These are phyloP conservation scores for Ceratocystiopsis minuta DNA, from an alignment of 2,329 filamentous ascomycete species.

Conservation along the genomic window DNA sequence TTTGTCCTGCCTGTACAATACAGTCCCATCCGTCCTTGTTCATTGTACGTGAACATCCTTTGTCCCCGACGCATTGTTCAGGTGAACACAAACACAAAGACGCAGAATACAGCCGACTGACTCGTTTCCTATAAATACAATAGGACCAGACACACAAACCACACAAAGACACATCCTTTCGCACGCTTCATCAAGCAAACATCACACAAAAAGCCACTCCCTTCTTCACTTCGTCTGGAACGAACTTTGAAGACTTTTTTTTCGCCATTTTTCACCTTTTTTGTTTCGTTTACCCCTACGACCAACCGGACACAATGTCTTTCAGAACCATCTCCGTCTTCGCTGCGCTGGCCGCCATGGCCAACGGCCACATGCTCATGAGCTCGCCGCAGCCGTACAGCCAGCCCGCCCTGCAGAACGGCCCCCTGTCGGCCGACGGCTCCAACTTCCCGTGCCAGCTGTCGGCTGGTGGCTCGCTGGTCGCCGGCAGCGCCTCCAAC, in stretches of 20 bases:
- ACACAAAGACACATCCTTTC: constrained; percentile 4
- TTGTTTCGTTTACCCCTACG: too few relatives aligned
- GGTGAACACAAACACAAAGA: constrained; percentile 1
- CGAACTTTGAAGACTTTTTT: constrained; percentile 10
- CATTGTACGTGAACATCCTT: constrained; percentile 1
- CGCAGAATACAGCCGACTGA: not conserved
- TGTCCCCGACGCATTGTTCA: too few relatives aligned
- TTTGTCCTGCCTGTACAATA: too few relatives aligned
- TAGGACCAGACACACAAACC: too few relatives aligned
- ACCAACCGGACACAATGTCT: constrained; percentile 11
- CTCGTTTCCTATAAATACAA: too few relatives aligned
- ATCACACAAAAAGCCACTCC: too few relatives aligned
- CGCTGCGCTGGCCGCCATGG: constrained; percentile 35
- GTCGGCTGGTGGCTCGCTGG: constrained; percentile 26
- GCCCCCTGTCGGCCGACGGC: constrained; percentile 42
- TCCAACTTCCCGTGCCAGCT: constrained; percentile 72
- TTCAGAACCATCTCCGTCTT: constrained; percentile 32
- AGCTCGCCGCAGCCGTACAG: constrained; percentile 45
- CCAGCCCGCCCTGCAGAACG: constrained; percentile 28
- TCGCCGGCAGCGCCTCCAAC: constrained; percentile 32
- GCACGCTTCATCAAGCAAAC: too few relatives aligned
- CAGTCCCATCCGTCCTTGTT: too few relatives aligned
- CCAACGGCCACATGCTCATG: constrained; percentile 64
- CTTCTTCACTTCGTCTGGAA: constrained; percentile 21
- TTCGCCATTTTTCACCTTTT: not conserved